phyloP scores from a whole-genome alignment of 805 yeast species.

The Wickerhamiella parazyma region DNA sequence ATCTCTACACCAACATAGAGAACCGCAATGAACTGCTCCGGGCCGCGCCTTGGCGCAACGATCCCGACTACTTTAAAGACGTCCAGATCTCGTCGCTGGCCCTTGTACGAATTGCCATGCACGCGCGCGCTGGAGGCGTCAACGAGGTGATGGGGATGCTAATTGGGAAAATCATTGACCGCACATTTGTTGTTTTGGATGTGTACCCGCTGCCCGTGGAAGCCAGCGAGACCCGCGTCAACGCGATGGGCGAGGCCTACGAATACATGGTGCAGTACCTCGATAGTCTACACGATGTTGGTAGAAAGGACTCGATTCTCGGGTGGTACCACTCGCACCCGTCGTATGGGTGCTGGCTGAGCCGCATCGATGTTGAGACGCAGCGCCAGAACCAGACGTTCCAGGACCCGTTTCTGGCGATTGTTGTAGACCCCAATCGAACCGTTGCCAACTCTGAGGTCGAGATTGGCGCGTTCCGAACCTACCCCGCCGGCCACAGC shows the following conservation, averaged over 20 bases:
- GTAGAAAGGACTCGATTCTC: constrained; percentile 56
- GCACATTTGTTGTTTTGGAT: constrained; percentile 55
- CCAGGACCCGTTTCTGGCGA: constrained; percentile 92
- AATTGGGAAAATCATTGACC: constrained; percentile 50
- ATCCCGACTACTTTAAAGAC: constrained; percentile 10
- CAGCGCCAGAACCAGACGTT: constrained; percentile 94
- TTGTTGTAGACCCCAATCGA: constrained; percentile 93
- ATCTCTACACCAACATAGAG: background rate
- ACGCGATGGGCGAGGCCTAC: constrained; percentile 86
- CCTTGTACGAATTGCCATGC: constrained; percentile 71
- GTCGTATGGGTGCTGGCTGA: constrained; percentile 92
- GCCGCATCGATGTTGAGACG: constrained; percentile 86
- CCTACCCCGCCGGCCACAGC: constrained; percentile 9
- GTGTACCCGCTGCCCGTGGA: constrained; percentile 82
- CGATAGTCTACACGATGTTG: constrained; percentile 37
- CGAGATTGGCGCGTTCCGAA: constrained; percentile 93
- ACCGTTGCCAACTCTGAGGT: constrained; percentile 86
- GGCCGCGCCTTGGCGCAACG: constrained; percentile 7
- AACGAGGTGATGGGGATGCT: constrained; percentile 94
- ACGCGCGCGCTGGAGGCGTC: constrained; percentile 72
- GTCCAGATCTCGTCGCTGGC: constrained; percentile 81
- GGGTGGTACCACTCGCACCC: constrained; percentile 99
- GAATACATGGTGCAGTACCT: constrained; percentile 86
- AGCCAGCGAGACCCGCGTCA: constrained; percentile 92
- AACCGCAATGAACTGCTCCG: constrained; percentile 3